Conservation (phyloP, 192 early-diverging fungal genomes). For the Entomortierella beljakovae region DNA sequence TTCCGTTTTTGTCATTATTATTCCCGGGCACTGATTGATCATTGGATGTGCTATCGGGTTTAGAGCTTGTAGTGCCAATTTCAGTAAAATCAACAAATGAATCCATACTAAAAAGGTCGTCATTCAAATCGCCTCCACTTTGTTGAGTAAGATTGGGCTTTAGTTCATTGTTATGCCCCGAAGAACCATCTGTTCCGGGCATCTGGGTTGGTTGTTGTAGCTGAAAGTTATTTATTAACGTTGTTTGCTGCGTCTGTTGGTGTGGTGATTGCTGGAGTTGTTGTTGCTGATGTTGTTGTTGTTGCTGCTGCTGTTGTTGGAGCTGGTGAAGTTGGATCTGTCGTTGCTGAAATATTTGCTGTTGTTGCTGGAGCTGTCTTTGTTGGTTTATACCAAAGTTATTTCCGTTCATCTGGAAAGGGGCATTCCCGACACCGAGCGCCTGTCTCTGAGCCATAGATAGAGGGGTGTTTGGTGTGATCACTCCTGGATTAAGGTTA, state of each 20-base stretch:
- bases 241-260: slow-evolving; percentile 28
- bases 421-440: slow-evolving; percentile 17
- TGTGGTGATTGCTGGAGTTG: slow-evolving; percentile 33
- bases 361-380: slow-evolving; percentile 11
- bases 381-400: slow-evolving; percentile 40
- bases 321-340: slow-evolving; percentile 37
- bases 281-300: slow-evolving; percentile 40
- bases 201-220: slow-evolving; percentile 31
- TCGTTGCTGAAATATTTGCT: slow-evolving; percentile 26
- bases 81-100: slow-evolving; percentile 51
- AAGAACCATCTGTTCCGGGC: slow-evolving; percentile 1
- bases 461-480: slow-evolving; percentile 20
- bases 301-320: slow-evolving; percentile 39
- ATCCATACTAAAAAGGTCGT: slow-evolving; percentile 44
- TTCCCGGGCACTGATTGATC: background rate
- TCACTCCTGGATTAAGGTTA: slow-evolving; percentile 36
- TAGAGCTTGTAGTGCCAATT: slow-evolving; percentile 16
- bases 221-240: slow-evolving; percentile 41
- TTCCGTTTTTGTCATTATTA: background rate
- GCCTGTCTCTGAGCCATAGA: slow-evolving; percentile 43
- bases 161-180: slow-evolving; percentile 10
- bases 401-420: slow-evolving; percentile 39
- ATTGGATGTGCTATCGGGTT: background rate
- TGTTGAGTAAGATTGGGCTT: slow-evolving; percentile 13
- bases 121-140: slow-evolving; percentile 13